Evolutionary conservation across 202 grass and related monocot species (phyloP).

Genomic region (Hordeum pubiflorum): DNA sequence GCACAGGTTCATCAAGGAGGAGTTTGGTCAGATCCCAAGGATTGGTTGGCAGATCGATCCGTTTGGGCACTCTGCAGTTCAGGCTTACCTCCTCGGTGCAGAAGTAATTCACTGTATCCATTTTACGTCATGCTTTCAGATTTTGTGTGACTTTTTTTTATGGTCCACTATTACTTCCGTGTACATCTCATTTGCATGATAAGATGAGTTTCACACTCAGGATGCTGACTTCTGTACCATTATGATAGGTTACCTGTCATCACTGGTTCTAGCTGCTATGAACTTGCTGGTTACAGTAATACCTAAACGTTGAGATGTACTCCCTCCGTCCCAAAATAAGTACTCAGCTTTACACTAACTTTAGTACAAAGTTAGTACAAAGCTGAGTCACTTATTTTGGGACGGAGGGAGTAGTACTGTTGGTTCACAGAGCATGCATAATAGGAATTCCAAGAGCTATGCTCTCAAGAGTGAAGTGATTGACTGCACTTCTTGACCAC

Average conservation of each 20-base stretch:
- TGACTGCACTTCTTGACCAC: constrained; percentile 8
- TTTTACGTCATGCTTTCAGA: neutral
- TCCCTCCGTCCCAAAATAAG: too few species aligned
- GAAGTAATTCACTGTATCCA: constrained; percentile 36
- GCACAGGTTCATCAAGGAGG: constrained; percentile 69
- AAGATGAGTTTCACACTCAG: neutral
- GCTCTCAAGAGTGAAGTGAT: neutral
- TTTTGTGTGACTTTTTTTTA: neutral
- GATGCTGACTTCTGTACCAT: neutral
- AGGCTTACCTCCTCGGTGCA: constrained; percentile 79
- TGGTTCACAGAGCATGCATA: neutral
- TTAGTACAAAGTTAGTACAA: too few species aligned
- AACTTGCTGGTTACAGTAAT: neutral
- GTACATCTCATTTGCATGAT: neutral
- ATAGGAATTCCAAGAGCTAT: neutral
- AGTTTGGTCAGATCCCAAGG: constrained; percentile 68
- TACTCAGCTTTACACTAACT: too few species aligned
- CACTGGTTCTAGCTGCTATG: neutral
- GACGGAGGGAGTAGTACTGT: too few species aligned
- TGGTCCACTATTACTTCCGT: neutral
- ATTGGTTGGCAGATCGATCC: constrained; percentile 97
- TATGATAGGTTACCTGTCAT: neutral
- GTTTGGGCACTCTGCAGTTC: constrained; percentile 88
- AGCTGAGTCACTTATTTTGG: too few species aligned
- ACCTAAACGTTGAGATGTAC: neutral